Percentiles rank a stretch among this genome's conserved stretches.
Evolutionary conservation across 148 eudicot genomes (phyloP).

Genomic region (Rhododendron mucronatum): DNA sequence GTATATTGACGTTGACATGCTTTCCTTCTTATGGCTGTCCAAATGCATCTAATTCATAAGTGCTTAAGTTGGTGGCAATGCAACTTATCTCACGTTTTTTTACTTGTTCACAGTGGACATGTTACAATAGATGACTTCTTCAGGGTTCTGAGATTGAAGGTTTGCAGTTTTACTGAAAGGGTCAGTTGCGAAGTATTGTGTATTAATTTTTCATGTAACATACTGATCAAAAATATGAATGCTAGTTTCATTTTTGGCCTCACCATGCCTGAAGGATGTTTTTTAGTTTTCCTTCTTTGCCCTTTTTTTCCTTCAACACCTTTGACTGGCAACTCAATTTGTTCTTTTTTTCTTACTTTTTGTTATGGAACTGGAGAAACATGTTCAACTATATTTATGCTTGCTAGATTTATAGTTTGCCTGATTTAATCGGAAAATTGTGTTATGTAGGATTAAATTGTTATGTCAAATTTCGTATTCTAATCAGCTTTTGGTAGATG

Average conservation of each 20-base stretch:
- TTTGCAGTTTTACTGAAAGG: conserved; percentile 56
- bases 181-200: conserved; percentile 23
- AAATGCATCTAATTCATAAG: neutral
- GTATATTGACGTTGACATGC: neutral
- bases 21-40: neutral
- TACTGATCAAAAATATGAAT: neutral
- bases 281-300: neutral
- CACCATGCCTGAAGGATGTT: neutral
- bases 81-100: conserved; percentile 1
- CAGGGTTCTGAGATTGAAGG: conserved; percentile 58
- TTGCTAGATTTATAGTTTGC: neutral
- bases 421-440: too few relatives aligned
- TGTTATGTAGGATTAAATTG: neutral
- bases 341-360: neutral
- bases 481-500: neutral
- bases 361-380: neutral
- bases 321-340: neutral
- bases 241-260: neutral
- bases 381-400: neutral
- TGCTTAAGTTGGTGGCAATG: neutral
- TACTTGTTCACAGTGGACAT: conserved; percentile 46
- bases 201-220: neutral
- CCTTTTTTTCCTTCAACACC: neutral
- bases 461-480: neutral
- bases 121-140: conserved; percentile 44